A percentile compares a stretch with the other conserved stretches of the same genome.
These are phyloP conservation scores for Mycena indigotica DNA, from an alignment of 768 basidiomycete genomes.

Conservation along the genomic window DNA sequence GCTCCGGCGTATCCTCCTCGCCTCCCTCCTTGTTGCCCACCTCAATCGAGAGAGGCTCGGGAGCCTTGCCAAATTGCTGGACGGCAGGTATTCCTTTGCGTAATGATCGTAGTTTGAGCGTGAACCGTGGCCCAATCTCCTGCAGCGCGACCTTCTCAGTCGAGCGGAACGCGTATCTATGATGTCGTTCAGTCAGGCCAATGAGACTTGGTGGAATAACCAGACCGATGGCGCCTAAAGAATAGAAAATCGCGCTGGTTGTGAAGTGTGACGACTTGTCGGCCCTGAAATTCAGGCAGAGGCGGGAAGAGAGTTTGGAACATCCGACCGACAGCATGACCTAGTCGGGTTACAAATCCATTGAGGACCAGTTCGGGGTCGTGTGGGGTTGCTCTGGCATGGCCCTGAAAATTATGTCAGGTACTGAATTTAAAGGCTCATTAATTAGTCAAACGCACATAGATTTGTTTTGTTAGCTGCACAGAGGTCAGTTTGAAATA, in stretches of 20 bases:
- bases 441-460: constrained; percentile 49
- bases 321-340: constrained; percentile 90
- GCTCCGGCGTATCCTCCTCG: constrained; percentile 29
- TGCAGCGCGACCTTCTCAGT: constrained; percentile 90
- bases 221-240: constrained; percentile 91
- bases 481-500: constrained; percentile 94
- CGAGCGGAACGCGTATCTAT: constrained; percentile 89
- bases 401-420: constrained; percentile 69
- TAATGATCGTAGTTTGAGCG: constrained; percentile 87
- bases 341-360: constrained; percentile 90
- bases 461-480: constrained; percentile 83
- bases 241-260: constrained; percentile 98
- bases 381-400: constrained; percentile 90
- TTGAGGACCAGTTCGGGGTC: constrained; percentile 95
- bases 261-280: constrained; percentile 96
- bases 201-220: constrained; percentile 24
- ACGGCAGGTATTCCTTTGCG: constrained; percentile 88
- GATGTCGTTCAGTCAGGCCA: background rate
- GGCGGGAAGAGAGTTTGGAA: constrained; percentile 97
- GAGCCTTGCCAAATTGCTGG: constrained; percentile 63
- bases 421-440: no score
- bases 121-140: constrained; percentile 97
- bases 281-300: constrained; percentile 90
- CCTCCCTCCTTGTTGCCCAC: constrained; percentile 40
- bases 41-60: constrained; percentile 58